Base-by-base conservation (phyloP, 1,139 yeast species). In the Taphrina flavorubra region DNA sequence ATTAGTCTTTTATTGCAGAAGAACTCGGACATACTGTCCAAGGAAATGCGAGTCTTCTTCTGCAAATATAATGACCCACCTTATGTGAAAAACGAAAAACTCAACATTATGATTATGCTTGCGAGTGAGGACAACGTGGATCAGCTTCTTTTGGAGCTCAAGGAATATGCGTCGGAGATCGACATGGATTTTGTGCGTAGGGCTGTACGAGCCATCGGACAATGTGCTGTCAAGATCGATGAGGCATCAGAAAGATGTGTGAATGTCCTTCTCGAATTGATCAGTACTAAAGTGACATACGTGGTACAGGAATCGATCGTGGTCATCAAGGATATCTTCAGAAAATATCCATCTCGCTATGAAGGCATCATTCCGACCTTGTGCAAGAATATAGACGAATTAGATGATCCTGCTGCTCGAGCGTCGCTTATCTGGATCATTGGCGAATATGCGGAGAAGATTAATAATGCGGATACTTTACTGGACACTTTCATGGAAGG, bases 41-140 rank as follows among this genome's bases (percentile, higher is more conserved):
- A 87, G 72, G 97, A 94, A 76, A 82, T 92, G 74, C 84, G 97
- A 73, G 96, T 94, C 8, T 95, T 95, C 75, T 95, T 91, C 81
- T 87, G 94, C 76, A 92, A 92, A 77, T 94, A 92, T 80, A 90
- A 92, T 73, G 99, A 95, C 78, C 99, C 99, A 16, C 82, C 92
- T 65, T 95, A 95, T 77, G 84, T 95, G 74, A 95, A 95, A 78
- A 82, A 94, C 73, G 99, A 94, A 76, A 95, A 95, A 77, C 82
- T 95, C 71, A 98, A 94, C 77, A 90, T 94, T 69, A 83, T 95
- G 85, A 89, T 92, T 11, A 84, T 96, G 75, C 82, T 95, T 71
- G 95, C 96, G 8, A 87, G 86, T 73, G 86, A 85, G 56, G 79
- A 82, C 63, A 95, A 91, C 76, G 85, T 88, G 64, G 83, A 87